Percentiles rank a stretch among this genome's conserved stretches.
Conservation (phyloP, 75 land plant species). For the Sequoiadendron giganteum region DNA sequence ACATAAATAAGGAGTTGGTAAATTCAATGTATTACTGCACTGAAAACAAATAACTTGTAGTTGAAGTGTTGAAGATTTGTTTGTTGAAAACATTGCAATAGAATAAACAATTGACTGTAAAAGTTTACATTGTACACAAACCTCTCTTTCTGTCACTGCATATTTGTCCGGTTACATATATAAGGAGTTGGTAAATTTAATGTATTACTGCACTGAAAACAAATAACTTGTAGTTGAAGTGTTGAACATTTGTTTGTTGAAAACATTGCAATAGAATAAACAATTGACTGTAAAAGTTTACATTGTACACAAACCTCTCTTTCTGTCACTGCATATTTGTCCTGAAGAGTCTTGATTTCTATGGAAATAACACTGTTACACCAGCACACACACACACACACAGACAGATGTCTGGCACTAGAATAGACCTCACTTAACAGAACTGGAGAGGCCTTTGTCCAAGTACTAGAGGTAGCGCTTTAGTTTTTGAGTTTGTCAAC, state of each 20-base stretch:
- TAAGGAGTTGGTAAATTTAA: no score
- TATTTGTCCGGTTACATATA: not conserved
- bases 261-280: not conserved
- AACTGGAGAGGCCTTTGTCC: not conserved
- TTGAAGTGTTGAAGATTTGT: not conserved
- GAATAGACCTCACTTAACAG: not conserved
- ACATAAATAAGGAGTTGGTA: not conserved
- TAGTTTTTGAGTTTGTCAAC: not conserved
- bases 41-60: not conserved
- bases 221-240: not conserved
- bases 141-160: not conserved
- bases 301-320: not conserved
- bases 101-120: not conserved
- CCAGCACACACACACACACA: not conserved
- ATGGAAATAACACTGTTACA: not conserved
- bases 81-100: not conserved
- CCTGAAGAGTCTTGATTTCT: not conserved
- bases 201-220: no score
- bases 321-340: not conserved
- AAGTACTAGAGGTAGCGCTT: not conserved
- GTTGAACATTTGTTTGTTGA: not conserved
- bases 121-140: not conserved
- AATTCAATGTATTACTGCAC: not conserved
- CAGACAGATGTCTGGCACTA: not conserved
- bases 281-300: not conserved